A percentile compares a stretch with the other conserved stretches of the same genome.
These are phyloP conservation scores for Uronychia setigera DNA, from an alignment of 73 alveolate genomes.

Conservation along the genomic window DNA sequence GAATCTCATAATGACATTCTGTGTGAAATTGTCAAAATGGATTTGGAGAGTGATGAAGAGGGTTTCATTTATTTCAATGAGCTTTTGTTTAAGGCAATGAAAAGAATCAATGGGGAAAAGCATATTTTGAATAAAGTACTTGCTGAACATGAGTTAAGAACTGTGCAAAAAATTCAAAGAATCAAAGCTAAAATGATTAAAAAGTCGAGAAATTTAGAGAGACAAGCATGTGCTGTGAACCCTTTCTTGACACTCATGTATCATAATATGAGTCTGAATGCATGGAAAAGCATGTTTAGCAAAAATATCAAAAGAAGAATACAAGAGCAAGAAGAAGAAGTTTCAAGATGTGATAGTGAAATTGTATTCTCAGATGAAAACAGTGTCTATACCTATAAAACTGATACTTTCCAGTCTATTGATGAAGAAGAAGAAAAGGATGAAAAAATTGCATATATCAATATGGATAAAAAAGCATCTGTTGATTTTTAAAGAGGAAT, in stretches of 20 bases:
- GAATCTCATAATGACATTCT: constrained; percentile 49
- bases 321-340: no score
- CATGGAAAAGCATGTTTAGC: no score
- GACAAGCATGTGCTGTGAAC: constrained; percentile 34
- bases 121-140: constrained; percentile 32
- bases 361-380: no score
- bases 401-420: no score
- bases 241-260: constrained; percentile 31
- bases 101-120: constrained; percentile 32
- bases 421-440: no score
- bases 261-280: neutral
- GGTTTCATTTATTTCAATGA: constrained; percentile 71
- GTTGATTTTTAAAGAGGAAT: no score
- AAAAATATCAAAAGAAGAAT: no score
- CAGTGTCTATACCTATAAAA: no score
- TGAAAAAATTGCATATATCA: no score
- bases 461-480: no score
- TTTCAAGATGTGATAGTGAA: no score
- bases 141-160: constrained; percentile 32
- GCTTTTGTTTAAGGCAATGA: constrained; percentile 55
- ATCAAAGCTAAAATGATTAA: constrained; percentile 30
- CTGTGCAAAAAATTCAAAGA: constrained; percentile 26
- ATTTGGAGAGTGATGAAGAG: constrained; percentile 39
- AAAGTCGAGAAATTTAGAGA: constrained; percentile 8
- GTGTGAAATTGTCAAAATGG: constrained; percentile 48